A percentile compares a stretch with the other conserved stretches of the same genome.
Conservation (phyloP, 2,329 filamentous ascomycete genomes). For the Calonectria ilicicola region DNA sequence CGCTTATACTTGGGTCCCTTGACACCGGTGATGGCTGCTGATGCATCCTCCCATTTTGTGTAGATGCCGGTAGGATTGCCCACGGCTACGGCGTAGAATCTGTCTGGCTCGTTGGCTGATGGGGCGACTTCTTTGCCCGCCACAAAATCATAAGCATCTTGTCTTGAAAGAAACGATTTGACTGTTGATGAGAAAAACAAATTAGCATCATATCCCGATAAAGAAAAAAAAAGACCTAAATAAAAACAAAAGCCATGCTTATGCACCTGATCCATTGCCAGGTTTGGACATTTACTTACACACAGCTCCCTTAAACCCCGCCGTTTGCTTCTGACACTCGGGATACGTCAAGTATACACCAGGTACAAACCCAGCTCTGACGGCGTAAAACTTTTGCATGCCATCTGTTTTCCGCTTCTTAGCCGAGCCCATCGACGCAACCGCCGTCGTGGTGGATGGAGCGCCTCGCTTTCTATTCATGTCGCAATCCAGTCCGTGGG, state of each 20-base stretch:
- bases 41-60: conserved; percentile 75
- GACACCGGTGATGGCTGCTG: conserved; percentile 79
- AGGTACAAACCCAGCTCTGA: conserved; percentile 66
- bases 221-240: too few species aligned
- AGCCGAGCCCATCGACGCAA: conserved; percentile 32
- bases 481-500: conserved; percentile 17
- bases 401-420: conserved; percentile 64
- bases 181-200: conserved; percentile 60
- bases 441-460: conserved; percentile 25
- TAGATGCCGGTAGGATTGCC: conserved; percentile 71
- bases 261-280: background rate
- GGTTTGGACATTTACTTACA: conserved; percentile 64
- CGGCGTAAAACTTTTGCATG: conserved; percentile 72
- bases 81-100: conserved; percentile 72
- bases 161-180: conserved; percentile 80
- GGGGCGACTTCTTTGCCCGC: conserved; percentile 64
- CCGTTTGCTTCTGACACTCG: conserved; percentile 72
- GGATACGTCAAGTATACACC: conserved; percentile 73
- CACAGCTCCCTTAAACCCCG: conserved; percentile 71
- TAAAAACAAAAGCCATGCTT: background rate
- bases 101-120: conserved; percentile 55
- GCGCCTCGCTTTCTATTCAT: conserved; percentile 49
- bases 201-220: conserved; percentile 16
- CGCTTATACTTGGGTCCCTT: conserved; percentile 78
- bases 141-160: conserved; percentile 84